Conservation (phyloP, 768 basidiomycete species). For the Fomitopsis pulvina region DNA sequence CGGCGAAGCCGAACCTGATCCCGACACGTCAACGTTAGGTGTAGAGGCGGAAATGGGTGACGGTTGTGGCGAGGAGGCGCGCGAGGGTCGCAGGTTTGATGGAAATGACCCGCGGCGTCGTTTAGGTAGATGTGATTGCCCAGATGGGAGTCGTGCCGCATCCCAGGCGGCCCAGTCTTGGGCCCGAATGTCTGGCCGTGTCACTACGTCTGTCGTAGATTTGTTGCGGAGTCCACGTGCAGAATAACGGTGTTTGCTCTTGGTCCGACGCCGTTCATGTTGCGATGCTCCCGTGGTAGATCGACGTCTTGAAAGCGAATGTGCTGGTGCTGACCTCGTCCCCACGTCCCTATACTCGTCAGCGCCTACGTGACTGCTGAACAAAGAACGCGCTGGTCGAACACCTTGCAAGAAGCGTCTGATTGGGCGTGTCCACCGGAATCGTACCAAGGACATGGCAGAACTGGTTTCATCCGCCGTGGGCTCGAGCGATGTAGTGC, state of each 20-base stretch:
- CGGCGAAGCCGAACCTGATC: slow-evolving; percentile 5
- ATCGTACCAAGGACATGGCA: slow-evolving; percentile 62
- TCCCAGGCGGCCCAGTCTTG: slow-evolving; percentile 13
- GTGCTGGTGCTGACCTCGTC: slow-evolving; percentile 26
- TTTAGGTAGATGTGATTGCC: slow-evolving; percentile 3
- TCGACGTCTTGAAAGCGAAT: slow-evolving; percentile 9
- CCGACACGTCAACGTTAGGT: slow-evolving; percentile 9
- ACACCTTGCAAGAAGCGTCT: slow-evolving; percentile 42
- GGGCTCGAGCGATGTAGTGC: slow-evolving; percentile 46
- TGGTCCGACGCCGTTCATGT: slow-evolving; percentile 23
- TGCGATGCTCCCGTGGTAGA: slow-evolving; percentile 14
- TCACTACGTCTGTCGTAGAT: slow-evolving; percentile 15
- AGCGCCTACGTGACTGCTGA: slow-evolving; percentile 9
- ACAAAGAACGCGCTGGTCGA: slow-evolving; percentile 28
- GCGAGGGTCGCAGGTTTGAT: slow-evolving; percentile 14
- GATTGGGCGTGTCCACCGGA: slow-evolving; percentile 47
- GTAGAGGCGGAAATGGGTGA: slow-evolving; percentile 19
- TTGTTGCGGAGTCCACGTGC: slow-evolving; percentile 11
- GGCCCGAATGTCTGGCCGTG: slow-evolving; percentile 1
- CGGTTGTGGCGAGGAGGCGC: slow-evolving; percentile 18
- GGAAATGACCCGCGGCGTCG: slow-evolving; percentile 27
- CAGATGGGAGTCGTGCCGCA: not conserved
- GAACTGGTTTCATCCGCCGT: slow-evolving; percentile 72
- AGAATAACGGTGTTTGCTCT: slow-evolving; percentile 21
- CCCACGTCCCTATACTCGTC: slow-evolving; percentile 21